Conservation (phyloP, 176 grass and related monocot species). For the Rhynchospora breviuscula region DNA sequence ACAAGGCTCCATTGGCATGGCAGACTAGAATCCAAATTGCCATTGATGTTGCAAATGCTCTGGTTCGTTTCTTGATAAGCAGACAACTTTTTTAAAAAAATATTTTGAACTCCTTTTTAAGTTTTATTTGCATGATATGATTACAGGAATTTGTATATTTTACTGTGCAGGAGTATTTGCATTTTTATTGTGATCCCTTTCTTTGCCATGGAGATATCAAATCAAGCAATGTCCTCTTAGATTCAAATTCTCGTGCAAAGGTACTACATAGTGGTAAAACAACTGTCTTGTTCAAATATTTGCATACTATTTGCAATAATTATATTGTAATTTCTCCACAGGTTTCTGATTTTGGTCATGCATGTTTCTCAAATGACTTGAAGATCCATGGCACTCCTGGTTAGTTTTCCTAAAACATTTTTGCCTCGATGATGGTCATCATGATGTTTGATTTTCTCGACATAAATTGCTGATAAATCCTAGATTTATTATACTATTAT, state of each 20-base stretch:
- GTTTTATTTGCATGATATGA: neutral
- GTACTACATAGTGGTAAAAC: slow-evolving; percentile 30
- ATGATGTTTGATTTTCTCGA: neutral
- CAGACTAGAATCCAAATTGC: slow-evolving; percentile 89
- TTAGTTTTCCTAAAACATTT: slow-evolving; percentile 29
- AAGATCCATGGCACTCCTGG: slow-evolving; percentile 55
- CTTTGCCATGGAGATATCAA: slow-evolving; percentile 79
- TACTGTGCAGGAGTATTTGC: slow-evolving; percentile 86
- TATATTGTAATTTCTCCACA: slow-evolving; percentile 24
- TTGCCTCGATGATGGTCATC: neutral
- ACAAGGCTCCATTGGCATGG: slow-evolving; percentile 58
- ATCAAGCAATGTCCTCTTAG: slow-evolving; percentile 84
- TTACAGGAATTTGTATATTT: neutral
- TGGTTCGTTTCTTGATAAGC: slow-evolving; percentile 41
- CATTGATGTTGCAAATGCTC: slow-evolving; percentile 88
- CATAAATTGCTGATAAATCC: slow-evolving; percentile 6
- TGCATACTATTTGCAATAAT: slow-evolving; percentile 5
- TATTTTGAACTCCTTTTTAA: slow-evolving; percentile 7
- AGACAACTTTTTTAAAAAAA: neutral
- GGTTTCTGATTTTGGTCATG: slow-evolving; percentile 60
- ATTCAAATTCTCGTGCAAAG: slow-evolving; percentile 75
- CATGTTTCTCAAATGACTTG: slow-evolving; percentile 33
- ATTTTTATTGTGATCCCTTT: slow-evolving; percentile 85
- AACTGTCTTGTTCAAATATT: neutral
- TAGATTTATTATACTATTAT: slow-evolving; percentile 16